phyloP scores from a whole-genome alignment of 2,329 filamentous ascomycete genomes.

The Fusarium lyarnte region DNA sequence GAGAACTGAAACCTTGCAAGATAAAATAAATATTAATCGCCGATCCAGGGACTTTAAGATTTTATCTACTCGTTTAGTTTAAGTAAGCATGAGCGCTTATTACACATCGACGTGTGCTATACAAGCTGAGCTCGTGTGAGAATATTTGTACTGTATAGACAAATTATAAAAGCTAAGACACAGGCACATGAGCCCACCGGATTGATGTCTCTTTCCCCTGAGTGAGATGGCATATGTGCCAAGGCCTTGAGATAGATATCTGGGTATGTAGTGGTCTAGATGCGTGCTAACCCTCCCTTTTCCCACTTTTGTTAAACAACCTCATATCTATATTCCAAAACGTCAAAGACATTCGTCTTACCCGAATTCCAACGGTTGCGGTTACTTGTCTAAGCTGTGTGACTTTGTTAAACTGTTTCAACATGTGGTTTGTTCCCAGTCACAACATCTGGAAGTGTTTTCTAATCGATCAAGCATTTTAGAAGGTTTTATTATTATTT shows the following conservation, averaged over 20 bases:
- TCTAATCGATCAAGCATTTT: too few species aligned
- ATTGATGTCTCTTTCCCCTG: fast-evolving
- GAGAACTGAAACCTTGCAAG: not conserved
- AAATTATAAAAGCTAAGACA: too few species aligned
- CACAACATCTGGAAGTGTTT: fast-evolving
- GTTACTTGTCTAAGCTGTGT: not conserved
- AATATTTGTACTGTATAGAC: fast-evolving
- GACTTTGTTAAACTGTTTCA: too few species aligned
- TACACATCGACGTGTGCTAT: fast-evolving
- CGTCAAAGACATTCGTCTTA: fast-evolving
- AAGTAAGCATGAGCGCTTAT: fast-evolving
- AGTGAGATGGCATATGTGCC: not conserved
- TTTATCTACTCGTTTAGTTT: fast-evolving
- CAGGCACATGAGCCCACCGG: fast-evolving
- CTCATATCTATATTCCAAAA: not conserved
- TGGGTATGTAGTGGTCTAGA: not conserved
- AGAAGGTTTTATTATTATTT: too few species aligned
- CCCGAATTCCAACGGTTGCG: fast-evolving
- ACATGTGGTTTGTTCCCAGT: fast-evolving
- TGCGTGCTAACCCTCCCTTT: not conserved
- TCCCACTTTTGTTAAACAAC: not conserved
- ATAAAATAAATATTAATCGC: too few species aligned
- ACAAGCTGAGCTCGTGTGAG: fast-evolving
- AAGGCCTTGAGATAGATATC: not conserved
- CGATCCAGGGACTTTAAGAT: not conserved